These are phyloP conservation scores for Amaranthus cruentus DNA, from an alignment of 148 eudicot species.

Conservation along the genomic window DNA sequence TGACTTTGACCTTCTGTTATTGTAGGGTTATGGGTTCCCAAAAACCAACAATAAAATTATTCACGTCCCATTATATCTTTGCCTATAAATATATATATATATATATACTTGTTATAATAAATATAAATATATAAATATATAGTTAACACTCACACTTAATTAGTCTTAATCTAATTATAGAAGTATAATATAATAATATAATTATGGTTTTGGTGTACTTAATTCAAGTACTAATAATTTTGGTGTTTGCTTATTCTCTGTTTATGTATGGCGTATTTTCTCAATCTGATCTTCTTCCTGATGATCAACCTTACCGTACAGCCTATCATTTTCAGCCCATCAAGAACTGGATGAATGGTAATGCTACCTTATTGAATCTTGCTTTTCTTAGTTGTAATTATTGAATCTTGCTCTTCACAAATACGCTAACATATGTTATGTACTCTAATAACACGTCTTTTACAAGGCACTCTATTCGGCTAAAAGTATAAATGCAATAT, in stretches of 20 bases:
- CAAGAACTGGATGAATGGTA: constrained; percentile 18
- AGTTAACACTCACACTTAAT: neutral
- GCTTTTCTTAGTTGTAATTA: too few relatives aligned
- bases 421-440: neutral
- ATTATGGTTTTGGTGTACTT: constrained; percentile 2
- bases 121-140: neutral
- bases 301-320: constrained; percentile 12
- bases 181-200: neutral
- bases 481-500: too few relatives aligned
- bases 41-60: neutral
- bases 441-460: too few relatives aligned
- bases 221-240: neutral
- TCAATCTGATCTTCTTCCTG: neutral
- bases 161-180: too few relatives aligned
- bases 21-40: neutral
- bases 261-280: neutral
- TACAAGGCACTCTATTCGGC: too few relatives aligned
- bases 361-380: too few relatives aligned
- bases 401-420: neutral
- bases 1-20: neutral
- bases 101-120: neutral
- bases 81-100: neutral
- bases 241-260: neutral
- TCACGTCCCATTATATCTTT: neutral
- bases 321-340: constrained; percentile 16